Conservation (phyloP, 1,139 yeast genomes). For the Suhomyces coccinellae region DNA sequence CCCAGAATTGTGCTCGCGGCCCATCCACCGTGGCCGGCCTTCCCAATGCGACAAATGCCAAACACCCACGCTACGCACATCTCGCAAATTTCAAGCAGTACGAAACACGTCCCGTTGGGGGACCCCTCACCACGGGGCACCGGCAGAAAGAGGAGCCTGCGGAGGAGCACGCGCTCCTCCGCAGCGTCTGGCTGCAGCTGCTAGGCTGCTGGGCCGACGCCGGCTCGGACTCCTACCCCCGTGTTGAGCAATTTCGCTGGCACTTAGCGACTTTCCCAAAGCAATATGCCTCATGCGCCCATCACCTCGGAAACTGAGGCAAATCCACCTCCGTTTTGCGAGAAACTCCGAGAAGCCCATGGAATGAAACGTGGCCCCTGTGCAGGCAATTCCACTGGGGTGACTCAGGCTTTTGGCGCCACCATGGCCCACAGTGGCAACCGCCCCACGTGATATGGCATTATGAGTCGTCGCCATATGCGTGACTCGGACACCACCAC, state of each 20-base stretch:
- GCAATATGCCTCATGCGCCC: neutral
- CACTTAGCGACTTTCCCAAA: neutral
- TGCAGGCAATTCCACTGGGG: neutral
- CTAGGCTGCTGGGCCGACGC: neutral
- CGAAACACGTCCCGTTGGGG: no score
- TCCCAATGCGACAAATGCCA: no score
- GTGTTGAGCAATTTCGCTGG: neutral
- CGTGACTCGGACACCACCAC: conserved; percentile 12
- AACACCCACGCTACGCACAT: no score
- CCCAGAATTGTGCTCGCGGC: no score
- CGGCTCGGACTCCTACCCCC: neutral
- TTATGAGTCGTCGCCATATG: conserved; percentile 7
- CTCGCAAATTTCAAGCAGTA: no score
- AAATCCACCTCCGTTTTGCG: neutral
- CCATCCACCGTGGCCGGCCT: no score
- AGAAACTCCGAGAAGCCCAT: neutral
- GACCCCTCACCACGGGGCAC: no score
- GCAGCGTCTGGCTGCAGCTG: no score
- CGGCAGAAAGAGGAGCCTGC: no score
- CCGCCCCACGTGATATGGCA: conserved; percentile 8
- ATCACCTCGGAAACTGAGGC: neutral
- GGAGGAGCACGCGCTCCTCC: no score
- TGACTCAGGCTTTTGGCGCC: neutral
- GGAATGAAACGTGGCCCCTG: neutral
- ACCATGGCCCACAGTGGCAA: conserved; percentile 6